A percentile compares a stretch with the other conserved stretches of the same genome.
phyloP scores from a whole-genome alignment of 108 stramenopile genomes.

The Cyclostephanos tholiformis region DNA sequence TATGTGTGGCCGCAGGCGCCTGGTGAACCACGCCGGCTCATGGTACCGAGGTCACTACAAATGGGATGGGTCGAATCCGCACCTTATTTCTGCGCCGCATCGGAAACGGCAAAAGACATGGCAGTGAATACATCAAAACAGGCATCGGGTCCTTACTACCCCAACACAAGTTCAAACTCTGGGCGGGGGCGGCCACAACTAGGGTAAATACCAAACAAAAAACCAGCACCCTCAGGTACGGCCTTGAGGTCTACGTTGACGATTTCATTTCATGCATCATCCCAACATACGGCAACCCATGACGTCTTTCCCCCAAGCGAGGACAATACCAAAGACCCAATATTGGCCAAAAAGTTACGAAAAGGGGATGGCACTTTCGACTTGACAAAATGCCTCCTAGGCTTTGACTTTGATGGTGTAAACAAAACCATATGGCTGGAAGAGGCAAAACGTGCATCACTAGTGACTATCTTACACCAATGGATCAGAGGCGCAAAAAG shows the following conservation, averaged over 20 bases:
- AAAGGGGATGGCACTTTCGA: not conserved
- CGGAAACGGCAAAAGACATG: not conserved
- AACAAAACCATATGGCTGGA: not conserved
- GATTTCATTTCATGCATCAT: not conserved
- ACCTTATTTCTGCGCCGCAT: no score
- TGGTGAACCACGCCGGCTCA: not conserved
- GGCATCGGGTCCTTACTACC: no score
- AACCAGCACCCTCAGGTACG: no score
- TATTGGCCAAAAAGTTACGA: not conserved
- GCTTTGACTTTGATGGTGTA: not conserved
- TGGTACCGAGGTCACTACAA: conserved; percentile 2
- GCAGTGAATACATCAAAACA: no score
- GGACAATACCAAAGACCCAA: not conserved
- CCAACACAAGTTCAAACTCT: not conserved
- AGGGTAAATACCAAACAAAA: no score
- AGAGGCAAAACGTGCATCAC: not conserved
- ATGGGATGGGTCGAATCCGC: no score
- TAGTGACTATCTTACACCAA: not conserved
- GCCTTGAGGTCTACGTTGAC: not conserved
- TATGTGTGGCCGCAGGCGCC: no score
- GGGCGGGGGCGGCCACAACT: not conserved
- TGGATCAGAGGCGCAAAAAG: not conserved
- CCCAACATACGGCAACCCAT: not conserved
- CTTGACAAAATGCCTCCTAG: no score
- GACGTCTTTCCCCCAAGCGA: not conserved